These are phyloP conservation scores for Pseudogymnoascus sp. DNA, from an alignment of 2,329 filamentous ascomycete genomes.

Conservation along the genomic window DNA sequence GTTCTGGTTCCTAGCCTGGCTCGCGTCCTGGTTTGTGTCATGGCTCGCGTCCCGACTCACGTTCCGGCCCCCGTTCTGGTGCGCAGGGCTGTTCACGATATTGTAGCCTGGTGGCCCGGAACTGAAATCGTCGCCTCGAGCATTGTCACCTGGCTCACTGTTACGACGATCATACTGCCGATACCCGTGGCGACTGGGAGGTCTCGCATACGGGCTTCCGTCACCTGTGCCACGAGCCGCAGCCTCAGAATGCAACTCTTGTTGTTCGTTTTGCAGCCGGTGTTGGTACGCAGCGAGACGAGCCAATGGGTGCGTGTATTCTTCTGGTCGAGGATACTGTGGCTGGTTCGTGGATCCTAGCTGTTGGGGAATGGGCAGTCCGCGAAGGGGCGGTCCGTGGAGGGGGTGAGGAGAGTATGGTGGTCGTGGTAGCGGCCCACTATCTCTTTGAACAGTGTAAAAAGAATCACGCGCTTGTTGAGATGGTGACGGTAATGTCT, in stretches of 20 bases:
- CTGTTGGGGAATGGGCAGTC: too few species aligned
- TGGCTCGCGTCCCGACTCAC: background rate
- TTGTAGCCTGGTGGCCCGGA: background rate
- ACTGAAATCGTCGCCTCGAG: background rate
- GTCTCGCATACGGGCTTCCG: background rate
- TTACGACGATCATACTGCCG: background rate
- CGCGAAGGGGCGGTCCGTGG: too few species aligned
- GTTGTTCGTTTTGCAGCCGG: background rate
- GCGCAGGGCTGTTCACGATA: background rate
- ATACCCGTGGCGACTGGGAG: background rate
- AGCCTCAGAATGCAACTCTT: background rate
- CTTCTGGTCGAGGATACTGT: background rate
- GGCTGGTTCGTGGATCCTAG: background rate
- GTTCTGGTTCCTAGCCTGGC: background rate
- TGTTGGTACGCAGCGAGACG: background rate
- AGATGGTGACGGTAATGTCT: too few species aligned
- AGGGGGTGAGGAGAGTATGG: background rate
- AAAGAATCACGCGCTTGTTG: background rate
- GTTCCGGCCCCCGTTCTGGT: background rate
- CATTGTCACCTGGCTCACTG: background rate
- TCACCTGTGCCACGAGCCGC: background rate
- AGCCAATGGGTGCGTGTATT: background rate
- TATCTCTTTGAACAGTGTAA: background rate
- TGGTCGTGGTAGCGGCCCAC: background rate
- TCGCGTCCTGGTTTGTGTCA: background rate